A percentile compares a stretch with the other conserved stretches of the same genome.
Conservation (phyloP, 768 basidiomycete species). For the Mycena epipterygia region DNA sequence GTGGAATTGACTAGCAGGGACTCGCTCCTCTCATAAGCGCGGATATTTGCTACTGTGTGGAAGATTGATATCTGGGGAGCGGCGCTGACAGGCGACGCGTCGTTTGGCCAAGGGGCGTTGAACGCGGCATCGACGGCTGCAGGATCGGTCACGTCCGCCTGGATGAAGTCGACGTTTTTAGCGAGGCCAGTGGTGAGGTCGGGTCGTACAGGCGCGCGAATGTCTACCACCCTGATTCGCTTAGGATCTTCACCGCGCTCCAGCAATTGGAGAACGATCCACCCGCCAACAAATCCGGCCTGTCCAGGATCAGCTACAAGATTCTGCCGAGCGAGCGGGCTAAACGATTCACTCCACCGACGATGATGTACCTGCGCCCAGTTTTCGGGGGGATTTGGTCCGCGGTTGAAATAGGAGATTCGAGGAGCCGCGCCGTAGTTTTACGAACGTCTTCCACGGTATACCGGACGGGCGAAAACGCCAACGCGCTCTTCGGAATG, state of each 20-base stretch:
- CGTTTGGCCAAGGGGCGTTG: slow-evolving; percentile 69
- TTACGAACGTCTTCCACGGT: slow-evolving; percentile 56
- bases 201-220: slow-evolving; percentile 69
- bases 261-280: slow-evolving; percentile 79
- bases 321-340: slow-evolving; percentile 48
- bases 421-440: slow-evolving; percentile 53
- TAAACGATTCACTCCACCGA: slow-evolving; percentile 69
- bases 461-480: slow-evolving; percentile 67
- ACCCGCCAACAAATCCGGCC: slow-evolving; percentile 84
- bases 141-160: slow-evolving; percentile 70
- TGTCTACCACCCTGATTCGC: slow-evolving; percentile 76
- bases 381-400: slow-evolving; percentile 75
- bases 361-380: slow-evolving; percentile 80
- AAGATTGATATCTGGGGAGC: slow-evolving; percentile 71
- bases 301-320: slow-evolving; percentile 40
- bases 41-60: slow-evolving; percentile 84
- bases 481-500: slow-evolving; percentile 61
- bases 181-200: slow-evolving; percentile 68
- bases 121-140: slow-evolving; percentile 74
- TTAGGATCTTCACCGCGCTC: slow-evolving; percentile 79
- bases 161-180: slow-evolving; percentile 67
- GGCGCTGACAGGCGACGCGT: slow-evolving; percentile 34
- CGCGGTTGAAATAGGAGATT: slow-evolving; percentile 49
- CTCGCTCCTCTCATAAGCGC: slow-evolving; percentile 77
- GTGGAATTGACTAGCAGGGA: slow-evolving; percentile 67